Conservation (phyloP, 495 filamentous ascomycete genomes). For the Bryoglossum gracile region DNA sequence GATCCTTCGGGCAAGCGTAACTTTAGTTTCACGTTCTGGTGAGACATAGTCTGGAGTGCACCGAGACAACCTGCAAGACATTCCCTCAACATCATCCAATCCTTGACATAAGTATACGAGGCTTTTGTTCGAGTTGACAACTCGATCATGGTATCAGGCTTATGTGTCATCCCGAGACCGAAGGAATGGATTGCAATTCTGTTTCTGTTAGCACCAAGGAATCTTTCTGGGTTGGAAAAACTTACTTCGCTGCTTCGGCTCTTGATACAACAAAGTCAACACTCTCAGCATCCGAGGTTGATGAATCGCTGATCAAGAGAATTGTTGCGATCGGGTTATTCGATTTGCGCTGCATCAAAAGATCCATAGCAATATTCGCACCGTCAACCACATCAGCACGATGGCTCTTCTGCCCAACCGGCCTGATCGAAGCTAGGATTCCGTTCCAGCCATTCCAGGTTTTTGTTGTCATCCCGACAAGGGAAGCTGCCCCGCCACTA, state of each 20-base stretch:
- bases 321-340: slow-evolving; percentile 96
- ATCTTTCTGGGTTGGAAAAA: slow-evolving; percentile 5
- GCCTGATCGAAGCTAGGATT: slow-evolving; percentile 79
- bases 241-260: slow-evolving; percentile 94
- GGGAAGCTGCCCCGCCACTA: slow-evolving; percentile 81
- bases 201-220: slow-evolving; percentile 7
- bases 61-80: slow-evolving; percentile 94
- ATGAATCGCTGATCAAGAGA: slow-evolving; percentile 95
- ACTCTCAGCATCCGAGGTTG: slow-evolving; percentile 92
- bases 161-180: slow-evolving; percentile 92
- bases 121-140: slow-evolving; percentile 93
- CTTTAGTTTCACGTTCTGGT: slow-evolving; percentile 97
- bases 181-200: slow-evolving; percentile 96
- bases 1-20: slow-evolving; percentile 92
- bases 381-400: slow-evolving; percentile 96
- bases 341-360: slow-evolving; percentile 95
- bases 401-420: slow-evolving; percentile 92
- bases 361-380: slow-evolving; percentile 97
- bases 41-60: slow-evolving; percentile 90
- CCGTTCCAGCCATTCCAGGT: slow-evolving; percentile 88
- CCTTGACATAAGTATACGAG: slow-evolving; percentile 96
- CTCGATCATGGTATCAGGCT: slow-evolving; percentile 98
- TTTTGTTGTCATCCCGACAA: slow-evolving; percentile 98
- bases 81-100: slow-evolving; percentile 99
- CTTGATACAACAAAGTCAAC: slow-evolving; percentile 98